These are phyloP conservation scores for Hyaloscypha bicolor DNA, from an alignment of 495 filamentous ascomycete species.

Conservation along the genomic window DNA sequence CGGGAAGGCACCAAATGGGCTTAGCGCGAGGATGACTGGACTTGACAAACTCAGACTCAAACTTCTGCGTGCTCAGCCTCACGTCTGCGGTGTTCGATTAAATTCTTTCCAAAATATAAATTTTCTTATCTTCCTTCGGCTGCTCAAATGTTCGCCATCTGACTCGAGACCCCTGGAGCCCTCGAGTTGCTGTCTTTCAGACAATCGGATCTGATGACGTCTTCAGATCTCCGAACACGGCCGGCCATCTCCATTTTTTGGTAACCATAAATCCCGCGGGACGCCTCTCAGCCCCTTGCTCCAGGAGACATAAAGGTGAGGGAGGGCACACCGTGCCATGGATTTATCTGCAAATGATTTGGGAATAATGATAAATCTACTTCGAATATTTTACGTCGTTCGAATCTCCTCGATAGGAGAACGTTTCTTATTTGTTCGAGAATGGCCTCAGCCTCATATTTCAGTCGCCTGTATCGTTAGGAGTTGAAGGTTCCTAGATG, in stretches of 20 bases:
- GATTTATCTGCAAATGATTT: neutral
- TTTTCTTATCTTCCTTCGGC: neutral
- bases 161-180: neutral
- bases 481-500: neutral
- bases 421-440: neutral
- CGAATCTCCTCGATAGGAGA: neutral
- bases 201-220: neutral
- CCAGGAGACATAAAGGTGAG: neutral
- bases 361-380: neutral
- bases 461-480: neutral
- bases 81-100: neutral
- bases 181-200: neutral
- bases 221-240: constrained; percentile 5
- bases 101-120: constrained; percentile 1
- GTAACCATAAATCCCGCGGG: neutral
- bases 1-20: constrained; percentile 1
- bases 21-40: constrained; percentile 4
- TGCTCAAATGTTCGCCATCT: neutral
- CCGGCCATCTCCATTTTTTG: neutral
- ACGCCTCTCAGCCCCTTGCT: neutral
- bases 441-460: neutral
- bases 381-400: neutral
- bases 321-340: neutral
- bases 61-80: neutral
- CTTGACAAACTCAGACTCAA: neutral